Conservation (phyloP, 1,139 yeast genomes). For the Candida sanyaensis region DNA sequence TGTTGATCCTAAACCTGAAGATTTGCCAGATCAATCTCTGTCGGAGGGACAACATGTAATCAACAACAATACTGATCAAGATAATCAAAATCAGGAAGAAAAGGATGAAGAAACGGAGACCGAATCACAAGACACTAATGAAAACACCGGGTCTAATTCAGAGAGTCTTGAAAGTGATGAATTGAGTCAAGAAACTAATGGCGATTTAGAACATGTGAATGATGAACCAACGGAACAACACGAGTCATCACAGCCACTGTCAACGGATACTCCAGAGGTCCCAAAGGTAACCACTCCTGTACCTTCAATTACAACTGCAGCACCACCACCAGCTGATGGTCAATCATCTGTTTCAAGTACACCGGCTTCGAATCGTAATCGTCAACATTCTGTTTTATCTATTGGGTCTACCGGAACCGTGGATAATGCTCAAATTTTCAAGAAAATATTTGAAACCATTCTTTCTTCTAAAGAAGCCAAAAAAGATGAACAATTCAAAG, state of each 20-base stretch:
- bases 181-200: not conserved
- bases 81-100: too few species aligned
- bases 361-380: conserved; percentile 11
- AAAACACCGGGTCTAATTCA: too few species aligned
- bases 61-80: not conserved
- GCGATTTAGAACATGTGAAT: not conserved
- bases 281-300: conserved; percentile 3
- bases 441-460: conserved; percentile 39
- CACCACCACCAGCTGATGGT: conserved; percentile 5
- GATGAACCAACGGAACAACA: not conserved
- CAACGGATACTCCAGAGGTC: not conserved
- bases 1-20: not conserved
- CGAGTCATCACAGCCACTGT: too few species aligned
- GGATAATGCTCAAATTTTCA: conserved; percentile 42
- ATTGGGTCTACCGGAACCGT: conserved; percentile 28
- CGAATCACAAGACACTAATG: not conserved
- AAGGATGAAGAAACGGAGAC: not conserved
- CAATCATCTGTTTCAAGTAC: conserved; percentile 7
- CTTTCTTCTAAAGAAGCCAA: conserved; percentile 41
- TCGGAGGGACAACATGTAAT: not conserved
- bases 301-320: conserved; percentile 2
- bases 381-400: conserved; percentile 25
- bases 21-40: not conserved
- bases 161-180: not conserved
- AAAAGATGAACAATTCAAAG: conserved; percentile 36